These are phyloP conservation scores for Poa annua DNA, from an alignment of 176 grass and related monocot species.

Conservation along the genomic window DNA sequence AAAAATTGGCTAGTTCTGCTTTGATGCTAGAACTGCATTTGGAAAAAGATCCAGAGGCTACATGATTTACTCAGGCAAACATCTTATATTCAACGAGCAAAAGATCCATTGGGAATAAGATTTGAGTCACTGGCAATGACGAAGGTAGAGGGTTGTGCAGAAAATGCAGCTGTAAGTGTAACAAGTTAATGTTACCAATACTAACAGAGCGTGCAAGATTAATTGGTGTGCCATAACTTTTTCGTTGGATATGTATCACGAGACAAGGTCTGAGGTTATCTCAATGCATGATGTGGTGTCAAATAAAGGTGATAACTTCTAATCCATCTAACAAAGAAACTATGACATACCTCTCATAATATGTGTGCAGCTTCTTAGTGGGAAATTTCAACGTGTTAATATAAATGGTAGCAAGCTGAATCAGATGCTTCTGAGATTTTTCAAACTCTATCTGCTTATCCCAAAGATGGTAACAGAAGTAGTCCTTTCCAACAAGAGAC, in stretches of 20 bases:
- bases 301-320: constrained; percentile 9
- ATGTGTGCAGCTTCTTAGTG: constrained; percentile 78
- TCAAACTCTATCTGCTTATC: constrained; percentile 93
- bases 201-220: background rate
- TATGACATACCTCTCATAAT: constrained; percentile 79
- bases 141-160: background rate
- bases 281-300: constrained; percentile 1
- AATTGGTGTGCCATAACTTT: constrained; percentile 8
- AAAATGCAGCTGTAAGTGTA: constrained; percentile 17
- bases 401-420: constrained; percentile 75
- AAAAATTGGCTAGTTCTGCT: constrained; percentile 9
- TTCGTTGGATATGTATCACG: constrained; percentile 12
- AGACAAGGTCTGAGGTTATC: background rate
- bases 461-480: constrained; percentile 78
- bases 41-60: constrained; percentile 1
- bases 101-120: constrained; percentile 5
- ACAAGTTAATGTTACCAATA: background rate
- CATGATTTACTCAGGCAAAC: constrained; percentile 8
- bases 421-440: constrained; percentile 70
- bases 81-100: background rate
- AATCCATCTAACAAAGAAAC: constrained; percentile 15
- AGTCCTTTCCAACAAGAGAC: constrained; percentile 88
- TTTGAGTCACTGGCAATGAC: background rate
- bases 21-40: background rate
- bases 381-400: constrained; percentile 79